These are phyloP conservation scores for Phialemoniopsis sp. DNA, from an alignment of 2,329 filamentous ascomycete genomes.

Conservation along the genomic window DNA sequence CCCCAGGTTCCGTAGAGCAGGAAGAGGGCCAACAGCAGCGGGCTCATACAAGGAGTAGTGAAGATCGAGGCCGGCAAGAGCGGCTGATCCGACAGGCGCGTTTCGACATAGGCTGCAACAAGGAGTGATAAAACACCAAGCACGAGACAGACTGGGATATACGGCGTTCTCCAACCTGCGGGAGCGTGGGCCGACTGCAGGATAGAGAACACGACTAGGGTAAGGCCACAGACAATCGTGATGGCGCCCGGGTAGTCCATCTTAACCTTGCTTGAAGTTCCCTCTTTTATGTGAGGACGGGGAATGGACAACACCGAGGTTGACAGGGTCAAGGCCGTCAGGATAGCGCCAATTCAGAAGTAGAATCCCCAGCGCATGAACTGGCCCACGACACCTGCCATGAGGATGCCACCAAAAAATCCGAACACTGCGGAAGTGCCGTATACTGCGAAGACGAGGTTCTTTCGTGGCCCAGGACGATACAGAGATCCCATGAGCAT, in stretches of 20 bases:
- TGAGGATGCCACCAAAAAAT: slow-evolving; percentile 62
- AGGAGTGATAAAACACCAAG: slow-evolving; percentile 49
- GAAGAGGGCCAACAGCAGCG: slow-evolving; percentile 56
- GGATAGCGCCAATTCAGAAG: slow-evolving; percentile 58
- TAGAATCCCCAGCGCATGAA: slow-evolving; percentile 64
- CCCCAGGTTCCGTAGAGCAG: slow-evolving; percentile 67
- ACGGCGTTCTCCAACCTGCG: slow-evolving; percentile 67
- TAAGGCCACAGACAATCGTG: slow-evolving; percentile 60
- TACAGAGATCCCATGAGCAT: slow-evolving; percentile 67
- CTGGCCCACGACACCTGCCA: slow-evolving; percentile 59
- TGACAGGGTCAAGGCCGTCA: slow-evolving; percentile 39
- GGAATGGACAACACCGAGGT: slow-evolving; percentile 36
- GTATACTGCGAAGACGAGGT: slow-evolving; percentile 60
- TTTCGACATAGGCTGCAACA: slow-evolving; percentile 65
- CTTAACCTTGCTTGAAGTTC: slow-evolving; percentile 8
- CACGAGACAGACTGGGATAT: slow-evolving; percentile 63
- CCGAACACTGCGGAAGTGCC: slow-evolving; percentile 53
- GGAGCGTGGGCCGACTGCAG: slow-evolving; percentile 69
- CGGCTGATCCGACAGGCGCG: slow-evolving; percentile 63
- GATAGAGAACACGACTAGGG: slow-evolving; percentile 70
- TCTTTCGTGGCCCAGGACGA: slow-evolving; percentile 67
- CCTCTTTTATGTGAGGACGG: too few species aligned
- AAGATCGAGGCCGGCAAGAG: slow-evolving; percentile 70
- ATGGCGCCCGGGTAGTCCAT: slow-evolving; percentile 69
- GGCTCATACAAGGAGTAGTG: slow-evolving; percentile 62